These are phyloP conservation scores for Chondrostereum purpureum DNA, from an alignment of 1,284 basidiomycete species.

Conservation along the genomic window DNA sequence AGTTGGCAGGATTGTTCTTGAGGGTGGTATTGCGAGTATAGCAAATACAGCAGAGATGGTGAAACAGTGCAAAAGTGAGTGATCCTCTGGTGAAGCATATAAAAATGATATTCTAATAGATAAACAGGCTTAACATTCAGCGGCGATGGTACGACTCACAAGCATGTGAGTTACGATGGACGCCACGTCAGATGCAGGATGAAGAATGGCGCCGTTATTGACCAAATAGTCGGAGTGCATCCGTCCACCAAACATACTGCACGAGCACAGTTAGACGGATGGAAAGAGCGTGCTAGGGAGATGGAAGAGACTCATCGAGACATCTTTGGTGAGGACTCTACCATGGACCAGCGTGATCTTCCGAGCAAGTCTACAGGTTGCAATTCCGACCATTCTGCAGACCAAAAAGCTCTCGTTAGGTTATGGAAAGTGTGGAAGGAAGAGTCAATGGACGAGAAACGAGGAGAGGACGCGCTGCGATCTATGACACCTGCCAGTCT, in stretches of 20 bases:
- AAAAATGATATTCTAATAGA: neutral
- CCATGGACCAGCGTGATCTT: no score
- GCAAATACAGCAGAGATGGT: neutral
- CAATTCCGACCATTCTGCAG: neutral
- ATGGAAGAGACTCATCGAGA: no score
- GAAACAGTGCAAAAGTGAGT: neutral
- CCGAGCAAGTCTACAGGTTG: neutral
- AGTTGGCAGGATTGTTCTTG: conserved; percentile 9
- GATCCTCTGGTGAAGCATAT: neutral
- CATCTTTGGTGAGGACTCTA: no score
- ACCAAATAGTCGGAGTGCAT: neutral
- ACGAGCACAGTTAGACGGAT: neutral
- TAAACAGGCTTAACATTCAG: conserved; percentile 10
- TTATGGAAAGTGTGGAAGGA: neutral
- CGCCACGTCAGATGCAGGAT: neutral
- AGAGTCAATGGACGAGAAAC: neutral
- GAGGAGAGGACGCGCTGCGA: neutral
- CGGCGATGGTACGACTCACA: conserved; percentile 12
- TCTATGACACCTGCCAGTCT: neutral
- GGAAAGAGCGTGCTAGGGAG: neutral
- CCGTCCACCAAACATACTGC: neutral
- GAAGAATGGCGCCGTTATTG: conserved; percentile 1
- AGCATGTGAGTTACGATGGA: conserved; percentile 8
- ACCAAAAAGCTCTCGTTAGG: neutral
- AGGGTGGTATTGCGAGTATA: conserved; percentile 12